Base-by-base conservation (phyloP, 2,329 filamentous ascomycete species). In the Colletotrichum sansevieriae region DNA sequence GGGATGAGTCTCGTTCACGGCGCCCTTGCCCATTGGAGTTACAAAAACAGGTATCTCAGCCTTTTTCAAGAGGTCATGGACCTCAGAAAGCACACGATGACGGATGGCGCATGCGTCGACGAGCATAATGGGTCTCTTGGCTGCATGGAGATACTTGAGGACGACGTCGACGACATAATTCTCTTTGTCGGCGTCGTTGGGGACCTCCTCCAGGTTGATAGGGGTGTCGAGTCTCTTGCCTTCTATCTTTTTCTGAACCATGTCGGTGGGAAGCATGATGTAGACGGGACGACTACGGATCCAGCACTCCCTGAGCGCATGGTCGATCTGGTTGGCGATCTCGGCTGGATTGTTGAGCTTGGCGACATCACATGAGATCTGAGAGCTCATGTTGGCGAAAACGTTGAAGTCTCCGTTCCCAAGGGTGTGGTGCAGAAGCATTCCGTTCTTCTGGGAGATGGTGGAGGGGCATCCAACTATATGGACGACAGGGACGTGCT, bases 11-110 rank as follows among this genome's bases (percentile, higher is more conserved):
- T 97, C 94, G 74, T 96, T 87, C 54, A 97, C 87, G 20, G 92
- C 92, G 18, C 93, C 88, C 81, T 97, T 97, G 54, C 94, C 94
- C 92, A 97, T 97, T 2, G 94, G 93, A 0, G 93, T 92, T n/a
- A 95, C 92, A 74, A 96, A 97, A 0, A 92, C 91, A 4, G 94
- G 94, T 8, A 97, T 83, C 4, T 88, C 84, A 1, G 92, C 92
- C 78, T 91, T 92, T 69, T 90, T 84, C 59, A 97, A 83, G 15
- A 97, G 83, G 8, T 88, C 87, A 73, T 92, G 89, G 18, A 94
- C 89, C 78, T 96, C 93, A 1, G 88, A 79, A 1, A 95, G 79
- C 15, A 92, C 91, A 47, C 90, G 85, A 76, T 96, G 92, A 39
- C 93, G 89, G 71, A 94, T 90, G 11, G 93, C 91, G 74, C 93